Base-by-base conservation (phyloP, 208 protist genomes). In the Trypanosoma vivax region DNA sequence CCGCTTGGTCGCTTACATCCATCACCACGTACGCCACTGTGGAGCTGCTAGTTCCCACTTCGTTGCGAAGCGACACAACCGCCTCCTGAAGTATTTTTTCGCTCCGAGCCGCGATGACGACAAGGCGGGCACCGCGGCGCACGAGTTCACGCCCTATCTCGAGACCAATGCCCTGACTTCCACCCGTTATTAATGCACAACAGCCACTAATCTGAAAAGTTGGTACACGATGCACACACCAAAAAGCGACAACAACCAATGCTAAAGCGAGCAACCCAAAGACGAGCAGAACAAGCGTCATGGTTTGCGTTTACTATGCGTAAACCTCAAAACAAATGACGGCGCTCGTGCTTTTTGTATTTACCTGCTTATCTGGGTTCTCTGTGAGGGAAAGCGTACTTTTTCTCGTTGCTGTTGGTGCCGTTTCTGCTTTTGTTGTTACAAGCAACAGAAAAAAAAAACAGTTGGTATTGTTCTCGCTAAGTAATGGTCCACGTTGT, bases 161-260 rank as follows among this genome's bases (percentile, higher is more conserved):
- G 5, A 90, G 50, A 19, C 89, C 89, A 54, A 96, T 96, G 30
- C 90, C 90, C 0, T 42, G 55, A 48, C 83, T 91, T 35, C 90
- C 90, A 29, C 90, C 90, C 10, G 84, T 92, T 33, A 96, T 56
- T 25, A 93, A 70, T 40, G 81, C 87, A 38, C 60, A 76, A 18
- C 72, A 79, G n/a, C 63, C 63, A 24, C 29, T 21, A 34, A 87
- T 73, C 9, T 11, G 14, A 29, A 60, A 41, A 11, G 59, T 50
- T 5, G 72, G 69, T n/a, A 86, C 76, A 4, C 70, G 73, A 37
- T 92, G 80, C 34, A 70, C 66, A 30, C 79, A 70, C 61, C 51
- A 83, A 13, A 23, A 30, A 6, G 72, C 75, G 0, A 33, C 50
- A 21, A 28, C 10, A 43, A 69, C 33, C n/a, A 85, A 11, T 25